These are phyloP conservation scores for Chrysanthemum seticuspe DNA, from an alignment of 129 eudicot genomes.

Conservation along the genomic window DNA sequence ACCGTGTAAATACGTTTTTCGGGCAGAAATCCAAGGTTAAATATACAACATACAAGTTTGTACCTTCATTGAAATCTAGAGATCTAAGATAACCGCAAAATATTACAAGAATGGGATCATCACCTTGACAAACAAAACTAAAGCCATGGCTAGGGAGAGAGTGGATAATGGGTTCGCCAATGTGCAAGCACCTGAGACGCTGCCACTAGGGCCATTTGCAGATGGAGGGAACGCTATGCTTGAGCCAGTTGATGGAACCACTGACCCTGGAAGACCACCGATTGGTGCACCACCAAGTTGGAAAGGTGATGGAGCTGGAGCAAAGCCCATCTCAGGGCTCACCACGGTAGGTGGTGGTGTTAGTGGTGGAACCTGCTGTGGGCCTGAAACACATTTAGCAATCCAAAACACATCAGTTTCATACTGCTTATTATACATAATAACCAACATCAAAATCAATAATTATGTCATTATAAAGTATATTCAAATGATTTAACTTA, in stretches of 20 bases:
- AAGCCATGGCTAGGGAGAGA: slow-evolving; percentile 32
- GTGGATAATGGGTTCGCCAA: slow-evolving; percentile 36
- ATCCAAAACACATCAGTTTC: slow-evolving; percentile 11
- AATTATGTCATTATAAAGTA: no score
- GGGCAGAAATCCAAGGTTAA: slow-evolving; percentile 33
- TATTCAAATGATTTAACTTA: no score
- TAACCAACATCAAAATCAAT: no score
- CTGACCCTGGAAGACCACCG: slow-evolving; percentile 46
- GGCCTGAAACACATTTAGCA: slow-evolving; percentile 48
- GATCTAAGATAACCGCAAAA: neutral
- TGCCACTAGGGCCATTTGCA: slow-evolving; percentile 62
- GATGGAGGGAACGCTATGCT: slow-evolving; percentile 51
- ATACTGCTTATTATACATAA: neutral
- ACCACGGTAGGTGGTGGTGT: slow-evolving; percentile 69
- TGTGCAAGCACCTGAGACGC: slow-evolving; percentile 47
- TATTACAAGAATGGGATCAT: slow-evolving; percentile 39
- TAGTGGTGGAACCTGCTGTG: slow-evolving; percentile 77
- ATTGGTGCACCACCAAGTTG: slow-evolving; percentile 53
- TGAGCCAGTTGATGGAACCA: slow-evolving; percentile 60
- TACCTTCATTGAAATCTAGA: neutral
- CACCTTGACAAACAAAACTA: slow-evolving; percentile 36
- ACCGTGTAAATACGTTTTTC: slow-evolving; percentile 18
- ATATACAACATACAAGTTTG: slow-evolving; percentile 35
- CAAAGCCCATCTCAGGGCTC: slow-evolving; percentile 45
- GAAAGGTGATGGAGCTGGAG: slow-evolving; percentile 87